Base-by-base conservation (phyloP, 257 asterid species). In the Solanum megistacrolobum region DNA sequence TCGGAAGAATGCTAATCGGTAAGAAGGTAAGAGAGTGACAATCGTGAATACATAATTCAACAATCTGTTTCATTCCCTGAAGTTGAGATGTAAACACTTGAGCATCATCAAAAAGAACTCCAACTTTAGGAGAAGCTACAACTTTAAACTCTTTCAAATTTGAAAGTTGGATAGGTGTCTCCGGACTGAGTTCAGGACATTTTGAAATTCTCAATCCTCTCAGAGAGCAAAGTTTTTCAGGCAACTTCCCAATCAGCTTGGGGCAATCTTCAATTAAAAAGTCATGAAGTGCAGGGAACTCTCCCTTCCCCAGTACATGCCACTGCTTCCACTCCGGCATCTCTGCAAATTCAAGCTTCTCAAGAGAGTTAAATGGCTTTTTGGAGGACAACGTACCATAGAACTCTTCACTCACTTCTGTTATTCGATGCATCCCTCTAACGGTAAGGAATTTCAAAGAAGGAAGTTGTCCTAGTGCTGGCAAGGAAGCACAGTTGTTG, bases 301-400 rank as follows among this genome's bases (percentile, higher is more conserved):
- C 86, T 55, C 43, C 90, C 14, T 84, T 74, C 2, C 46, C 73
- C 3, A 68, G 75, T 4, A 82, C 25, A 34, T 27, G 48, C 87
- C 89, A 87, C 6, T 87, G 81, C 83, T 66, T 79, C 82, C 66
- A 65, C 21, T 39, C 89, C 6, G 2, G 18, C 86, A 87, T 79
- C 9, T 23, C 3, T n/a, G 9, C 73, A 82, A 87, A 39, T 1
- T 11, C 27, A 66, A 87, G 23, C 25, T 6, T 11, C n/a, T 66
- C 7, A 6, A 87, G 86, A 16, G 87, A 82, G 21, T 72, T 78
- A 52, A 69, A 88, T 13, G 87, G 72, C 27, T 88, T 48, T 3
- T 3, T 16, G 39, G 41, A 29, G 1, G 31, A 62, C 27, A 12
- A 8, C 43, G 21, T 35, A 13, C 87, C 75, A 2, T 88, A 83